Evolutionary conservation across 148 eudicot species (phyloP), one percentile per base, ranked within the genome.

Genomic region (Cornus suecica): DNA sequence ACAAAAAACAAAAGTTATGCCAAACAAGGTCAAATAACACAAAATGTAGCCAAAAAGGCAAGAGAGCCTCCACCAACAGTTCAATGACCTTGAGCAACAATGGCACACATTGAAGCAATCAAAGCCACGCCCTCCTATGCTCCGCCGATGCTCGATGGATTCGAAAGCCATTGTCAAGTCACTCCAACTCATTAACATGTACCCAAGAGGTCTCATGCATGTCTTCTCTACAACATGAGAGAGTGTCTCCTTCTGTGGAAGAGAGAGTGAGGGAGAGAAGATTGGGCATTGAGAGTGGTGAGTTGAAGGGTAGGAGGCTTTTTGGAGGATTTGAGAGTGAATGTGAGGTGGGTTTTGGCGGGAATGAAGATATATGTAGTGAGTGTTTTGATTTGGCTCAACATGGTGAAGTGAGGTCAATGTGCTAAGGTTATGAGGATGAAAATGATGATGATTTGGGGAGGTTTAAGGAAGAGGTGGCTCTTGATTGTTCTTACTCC

Each of bases 121-220:
- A 10, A n/a, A 48, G 42, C 42, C 42, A 37, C 42, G 9, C 42
- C 54, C 18, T 1, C 31, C 20, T 45, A 22, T 4, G 42, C 42
- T 37, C 9, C 42, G 8, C 7, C 42, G 42, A 37, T 37, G 42
- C 42, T 37, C 42, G 42, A 37, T 0, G 42, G 42, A 37, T 4
- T 37, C 42, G 8, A 37, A 37, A 37, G 7, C 42, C 42, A 37
- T 37, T 37, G 42, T 37, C 8, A 37, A 37, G 8, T 16, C 63
- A 13, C 73, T 74, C 13, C 32, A 14, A 2, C 54, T 71, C 25
- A 45, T 78, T 8, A 42, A 67, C 56, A 73, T 66, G 22, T 78
- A 77, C 22, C 81, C 81, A 0, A 73, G 77, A 28, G 68, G 26
- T 42, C 67, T 78, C 31, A 78, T n/a, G n/a, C n/a, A n/a, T 78